Conservation (phyloP, 495 filamentous ascomycete species). For the Trichoderma reesei region DNA sequence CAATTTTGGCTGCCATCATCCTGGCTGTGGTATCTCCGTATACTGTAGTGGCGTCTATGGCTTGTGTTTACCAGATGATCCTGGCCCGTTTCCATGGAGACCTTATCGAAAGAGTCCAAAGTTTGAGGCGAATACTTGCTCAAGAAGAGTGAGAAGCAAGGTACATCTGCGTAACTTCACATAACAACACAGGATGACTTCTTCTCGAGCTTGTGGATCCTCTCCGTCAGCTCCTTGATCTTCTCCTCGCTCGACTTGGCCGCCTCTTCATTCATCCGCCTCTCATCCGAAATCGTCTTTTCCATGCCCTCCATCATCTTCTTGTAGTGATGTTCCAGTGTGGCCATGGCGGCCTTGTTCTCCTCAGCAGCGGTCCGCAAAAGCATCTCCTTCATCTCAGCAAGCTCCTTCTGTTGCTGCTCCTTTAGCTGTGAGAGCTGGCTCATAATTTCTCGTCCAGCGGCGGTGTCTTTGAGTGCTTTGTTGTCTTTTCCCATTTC, state of each 20-base stretch:
- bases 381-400: neutral
- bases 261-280: slow-evolving; percentile 1
- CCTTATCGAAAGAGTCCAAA: too few relatives aligned
- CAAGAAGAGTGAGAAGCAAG: too few relatives aligned
- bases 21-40: too few relatives aligned
- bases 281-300: neutral
- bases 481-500: slow-evolving; percentile 2
- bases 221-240: neutral
- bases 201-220: neutral
- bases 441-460: neutral
- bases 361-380: neutral
- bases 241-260: neutral
- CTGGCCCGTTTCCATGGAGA: too few relatives aligned
- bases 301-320: neutral
- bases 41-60: too few relatives aligned
- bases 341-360: neutral
- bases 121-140: too few relatives aligned
- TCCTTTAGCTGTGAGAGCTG: neutral
- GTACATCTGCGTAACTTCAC: neutral
- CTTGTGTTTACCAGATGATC: too few relatives aligned
- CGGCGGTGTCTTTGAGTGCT: neutral
- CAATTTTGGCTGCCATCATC: too few relatives aligned
- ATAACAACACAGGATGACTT: neutral
- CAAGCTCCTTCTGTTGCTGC: neutral
- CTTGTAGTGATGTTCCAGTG: neutral